phyloP scores from a whole-genome alignment of 805 yeast genomes.

The Wickerhamomyces rabaulensis region DNA sequence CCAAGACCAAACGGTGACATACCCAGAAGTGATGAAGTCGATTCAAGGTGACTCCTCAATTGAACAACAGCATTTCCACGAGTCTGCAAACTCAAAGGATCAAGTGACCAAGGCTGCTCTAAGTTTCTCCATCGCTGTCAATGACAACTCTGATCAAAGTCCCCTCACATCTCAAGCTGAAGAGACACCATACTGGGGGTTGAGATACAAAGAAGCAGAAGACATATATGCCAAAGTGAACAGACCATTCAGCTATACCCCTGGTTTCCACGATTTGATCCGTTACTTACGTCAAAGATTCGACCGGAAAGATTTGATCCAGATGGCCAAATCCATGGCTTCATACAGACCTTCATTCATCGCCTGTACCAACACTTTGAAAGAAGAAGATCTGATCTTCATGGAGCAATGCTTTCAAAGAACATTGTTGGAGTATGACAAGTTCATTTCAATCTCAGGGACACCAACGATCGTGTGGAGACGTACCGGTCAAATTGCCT shows the following conservation, averaged over 20 bases:
- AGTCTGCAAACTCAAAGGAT: background rate
- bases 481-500: slow-evolving; percentile 91
- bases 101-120: slow-evolving; percentile 8
- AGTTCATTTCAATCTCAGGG: slow-evolving; percentile 76
- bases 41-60: slow-evolving; percentile 16
- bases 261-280: slow-evolving; percentile 81
- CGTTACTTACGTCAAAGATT: slow-evolving; percentile 70
- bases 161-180: background rate
- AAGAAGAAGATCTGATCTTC: slow-evolving; percentile 87
- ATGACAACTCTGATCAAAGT: slow-evolving; percentile 11
- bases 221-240: slow-evolving; percentile 74
- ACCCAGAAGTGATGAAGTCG: slow-evolving; percentile 51
- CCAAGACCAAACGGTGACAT: slow-evolving; percentile 36
- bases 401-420: slow-evolving; percentile 97
- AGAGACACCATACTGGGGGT: slow-evolving; percentile 25
- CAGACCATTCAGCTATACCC: slow-evolving; percentile 82
- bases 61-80: slow-evolving; percentile 3
- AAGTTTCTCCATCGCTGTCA: slow-evolving; percentile 26
- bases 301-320: slow-evolving; percentile 60
- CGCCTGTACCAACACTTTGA: slow-evolving; percentile 83
- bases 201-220: slow-evolving; percentile 56
- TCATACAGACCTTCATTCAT: slow-evolving; percentile 88
- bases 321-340: slow-evolving; percentile 85
- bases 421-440: slow-evolving; percentile 82
- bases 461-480: slow-evolving; percentile 97